Evolutionary conservation across 345 rosid species (phyloP).

Genomic region (Salix udensis): DNA sequence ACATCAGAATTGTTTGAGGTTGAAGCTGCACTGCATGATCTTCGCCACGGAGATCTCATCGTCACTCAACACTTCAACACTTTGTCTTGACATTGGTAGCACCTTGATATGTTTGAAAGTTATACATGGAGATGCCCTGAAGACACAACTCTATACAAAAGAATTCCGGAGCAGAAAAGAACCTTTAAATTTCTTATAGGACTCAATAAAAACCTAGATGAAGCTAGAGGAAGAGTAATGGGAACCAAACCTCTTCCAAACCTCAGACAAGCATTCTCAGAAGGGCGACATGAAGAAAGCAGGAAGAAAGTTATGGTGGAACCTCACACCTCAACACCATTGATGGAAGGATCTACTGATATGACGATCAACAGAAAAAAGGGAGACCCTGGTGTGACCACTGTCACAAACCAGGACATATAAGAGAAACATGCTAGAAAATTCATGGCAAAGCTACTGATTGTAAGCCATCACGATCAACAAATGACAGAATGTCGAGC

Average conservation of each 20-base stretch:
- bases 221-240: neutral
- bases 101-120: neutral
- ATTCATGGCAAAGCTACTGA: neutral
- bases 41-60: too few species aligned
- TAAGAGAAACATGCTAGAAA: too few species aligned
- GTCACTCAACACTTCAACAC: too few species aligned
- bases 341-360: neutral
- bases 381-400: neutral
- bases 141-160: neutral
- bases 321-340: neutral
- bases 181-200: neutral
- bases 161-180: too few species aligned
- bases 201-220: neutral
- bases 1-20: too few species aligned
- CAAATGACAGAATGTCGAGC: neutral
- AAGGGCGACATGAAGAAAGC: neutral
- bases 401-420: neutral
- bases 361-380: neutral
- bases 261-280: too few species aligned
- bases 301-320: neutral
- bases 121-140: neutral
- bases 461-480: neutral
- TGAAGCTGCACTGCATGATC: too few species aligned
- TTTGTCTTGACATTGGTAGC: neutral
- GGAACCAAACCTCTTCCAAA: neutral